phyloP scores from a whole-genome alignment of 768 basidiomycete genomes.

The Pulveroboletus frians region DNA sequence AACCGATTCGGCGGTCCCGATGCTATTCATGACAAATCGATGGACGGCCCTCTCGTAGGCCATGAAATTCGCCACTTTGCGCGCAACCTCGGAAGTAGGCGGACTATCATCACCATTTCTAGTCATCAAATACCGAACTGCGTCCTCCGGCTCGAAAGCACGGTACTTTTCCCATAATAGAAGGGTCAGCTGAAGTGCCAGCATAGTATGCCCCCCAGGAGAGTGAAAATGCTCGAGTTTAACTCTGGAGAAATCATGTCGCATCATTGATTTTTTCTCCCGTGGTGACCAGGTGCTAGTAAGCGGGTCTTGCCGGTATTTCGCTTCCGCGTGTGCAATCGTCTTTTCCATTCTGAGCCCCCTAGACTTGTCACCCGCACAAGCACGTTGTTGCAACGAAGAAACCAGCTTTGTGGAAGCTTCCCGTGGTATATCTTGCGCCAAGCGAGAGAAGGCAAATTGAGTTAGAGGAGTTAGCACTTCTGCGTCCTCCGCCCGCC shows the following conservation, averaged over 20 bases:
- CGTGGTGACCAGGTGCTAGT: slow-evolving; percentile 24
- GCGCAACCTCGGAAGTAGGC: slow-evolving; percentile 27
- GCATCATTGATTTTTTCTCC: slow-evolving; percentile 27
- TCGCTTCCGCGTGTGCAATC: slow-evolving; percentile 19
- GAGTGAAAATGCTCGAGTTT: slow-evolving; percentile 34
- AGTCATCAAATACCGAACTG: slow-evolving; percentile 37
- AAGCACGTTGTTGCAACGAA: slow-evolving; percentile 28
- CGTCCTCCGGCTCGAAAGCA: slow-evolving; percentile 40
- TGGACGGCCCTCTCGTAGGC: slow-evolving; percentile 35
- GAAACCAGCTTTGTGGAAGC: slow-evolving; percentile 26
- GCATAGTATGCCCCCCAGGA: slow-evolving; percentile 35
- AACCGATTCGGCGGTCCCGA: slow-evolving; percentile 21
- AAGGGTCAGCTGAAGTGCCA: slow-evolving; percentile 44
- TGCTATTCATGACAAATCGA: slow-evolving; percentile 39
- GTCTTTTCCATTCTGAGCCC: slow-evolving; percentile 27
- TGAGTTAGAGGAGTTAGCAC: slow-evolving; percentile 29
- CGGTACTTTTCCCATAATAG: slow-evolving; percentile 35
- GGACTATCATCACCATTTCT: slow-evolving; percentile 24
- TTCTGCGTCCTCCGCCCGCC: slow-evolving; percentile 47
- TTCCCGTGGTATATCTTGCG: slow-evolving; percentile 26
- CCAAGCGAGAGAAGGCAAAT: slow-evolving; percentile 30
- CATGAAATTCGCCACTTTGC: slow-evolving; percentile 28
- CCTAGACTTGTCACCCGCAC: slow-evolving; percentile 16
- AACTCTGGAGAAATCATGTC: slow-evolving; percentile 22
- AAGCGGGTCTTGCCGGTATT: slow-evolving; percentile 16